Conservation (phyloP, 441 rosid genomes). For the Brassica balearica region DNA sequence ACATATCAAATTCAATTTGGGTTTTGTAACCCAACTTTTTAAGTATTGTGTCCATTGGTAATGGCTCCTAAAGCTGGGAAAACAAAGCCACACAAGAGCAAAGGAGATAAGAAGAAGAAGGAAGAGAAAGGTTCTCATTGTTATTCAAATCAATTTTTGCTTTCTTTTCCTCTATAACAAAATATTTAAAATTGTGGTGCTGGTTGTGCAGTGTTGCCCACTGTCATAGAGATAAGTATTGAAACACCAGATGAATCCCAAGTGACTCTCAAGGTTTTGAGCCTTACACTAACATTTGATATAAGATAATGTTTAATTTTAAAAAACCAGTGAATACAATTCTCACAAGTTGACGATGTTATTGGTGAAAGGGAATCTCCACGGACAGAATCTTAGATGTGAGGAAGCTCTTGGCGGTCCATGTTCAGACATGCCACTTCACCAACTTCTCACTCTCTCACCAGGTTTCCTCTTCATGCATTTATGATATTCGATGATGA, state of each 20-base stretch:
- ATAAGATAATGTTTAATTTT: background rate
- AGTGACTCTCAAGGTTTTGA: conserved; percentile 68
- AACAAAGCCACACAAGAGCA: conserved; percentile 66
- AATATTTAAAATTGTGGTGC: conserved; percentile 19
- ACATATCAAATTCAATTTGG: conserved; percentile 18
- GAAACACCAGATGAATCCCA: conserved; percentile 68
- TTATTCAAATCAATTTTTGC: conserved; percentile 27
- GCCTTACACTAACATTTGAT: conserved; percentile 4
- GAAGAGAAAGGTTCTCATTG: conserved; percentile 68
- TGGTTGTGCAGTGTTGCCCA: conserved; percentile 65
- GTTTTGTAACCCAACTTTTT: conserved; percentile 24
- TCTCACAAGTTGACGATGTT: conserved; percentile 4
- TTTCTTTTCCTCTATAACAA: background rate
- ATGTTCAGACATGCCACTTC: conserved; percentile 74
- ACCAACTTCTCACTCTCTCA: conserved; percentile 71
- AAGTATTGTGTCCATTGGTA: conserved; percentile 39
- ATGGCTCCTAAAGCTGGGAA: conserved; percentile 84
- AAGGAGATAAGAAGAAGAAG: conserved; percentile 82
- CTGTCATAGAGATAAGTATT: conserved; percentile 60
- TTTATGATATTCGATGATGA: conserved; percentile 8
- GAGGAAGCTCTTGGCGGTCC: conserved; percentile 70
- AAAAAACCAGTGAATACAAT: conserved; percentile 14
- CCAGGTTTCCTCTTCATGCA: conserved; percentile 57
- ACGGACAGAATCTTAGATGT: conserved; percentile 81
- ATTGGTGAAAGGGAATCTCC: conserved; percentile 63